Evolutionary conservation across 208 protist genomes (phyloP), one percentile per base, ranked within the genome.

Genomic region (Wallacemonas sp.): DNA sequence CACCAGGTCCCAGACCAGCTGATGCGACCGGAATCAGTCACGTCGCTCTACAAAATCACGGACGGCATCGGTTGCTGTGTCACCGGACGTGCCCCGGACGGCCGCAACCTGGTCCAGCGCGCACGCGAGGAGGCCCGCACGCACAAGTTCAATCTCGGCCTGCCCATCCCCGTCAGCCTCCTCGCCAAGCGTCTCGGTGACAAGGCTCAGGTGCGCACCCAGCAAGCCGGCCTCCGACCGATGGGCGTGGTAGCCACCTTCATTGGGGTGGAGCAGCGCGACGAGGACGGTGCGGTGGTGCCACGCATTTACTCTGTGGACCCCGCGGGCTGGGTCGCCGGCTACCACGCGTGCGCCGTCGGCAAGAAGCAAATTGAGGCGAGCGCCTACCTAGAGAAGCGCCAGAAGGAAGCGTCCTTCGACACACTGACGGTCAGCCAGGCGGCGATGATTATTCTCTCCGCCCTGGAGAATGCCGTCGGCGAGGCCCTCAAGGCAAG

Each of bases 1-100:
- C 98, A 98, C 77, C 99, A 98, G 73, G 94, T 99, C 32, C 97
- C 95, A 24, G 98, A 99, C 58, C 98, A 95, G 61, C 81, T 99
- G n/a, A 88, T 99, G 66, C 96, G 97, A 22, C 83, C 97, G 29
- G 82, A 83, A 46, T 96, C 97, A 3, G 85, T 99, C 38, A 98
- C 97, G 1, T 88, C 97, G 41, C 85, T 99, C 30, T 99, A 97
- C 71, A 82, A 85, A 32, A 73, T 99, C 24, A 98, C 93, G 21
- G 77, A 87, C 3, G 85, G 73, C 34, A 97, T 99, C 62, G 98
- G 97, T 48, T 93, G 83, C 45, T 97, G 98, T 59, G 91, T 98
- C 71, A 99, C 98, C 4, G 98, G 98, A 32, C 70, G 78, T 53
- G 89, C 81, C 24, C 91, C 97, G 19, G 97, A 99, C 75, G 95